These are phyloP conservation scores for Triticum dicoccoides DNA, from an alignment of 176 grass and related monocot genomes.

Conservation along the genomic window DNA sequence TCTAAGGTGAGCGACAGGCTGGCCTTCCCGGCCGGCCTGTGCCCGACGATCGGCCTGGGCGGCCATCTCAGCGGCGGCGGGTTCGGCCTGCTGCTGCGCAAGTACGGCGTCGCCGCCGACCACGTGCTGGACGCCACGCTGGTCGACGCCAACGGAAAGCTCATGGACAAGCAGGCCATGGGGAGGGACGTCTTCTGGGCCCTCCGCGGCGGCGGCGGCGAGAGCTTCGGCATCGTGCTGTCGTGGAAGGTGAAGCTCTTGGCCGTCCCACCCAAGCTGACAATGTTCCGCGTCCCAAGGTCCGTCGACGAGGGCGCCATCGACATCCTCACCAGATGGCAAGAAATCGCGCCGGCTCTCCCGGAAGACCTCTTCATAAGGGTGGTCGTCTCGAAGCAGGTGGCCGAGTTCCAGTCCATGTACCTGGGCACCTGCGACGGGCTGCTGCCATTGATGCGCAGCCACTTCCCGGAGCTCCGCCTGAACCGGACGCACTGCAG, in stretches of 20 bases:
- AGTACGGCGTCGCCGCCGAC: no score
- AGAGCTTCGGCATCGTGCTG: slow-evolving; percentile 54
- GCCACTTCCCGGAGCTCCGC: no score
- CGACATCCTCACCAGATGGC: not conserved
- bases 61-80: no score
- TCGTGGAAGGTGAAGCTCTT: slow-evolving; percentile 47
- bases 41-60: no score
- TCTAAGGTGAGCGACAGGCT: no score
- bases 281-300: not conserved
- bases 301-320: not conserved
- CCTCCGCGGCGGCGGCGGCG: slow-evolving; percentile 37
- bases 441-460: no score
- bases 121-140: no score
- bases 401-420: not conserved
- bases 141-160: no score
- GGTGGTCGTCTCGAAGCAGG: not conserved
- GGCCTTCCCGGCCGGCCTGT: not conserved
- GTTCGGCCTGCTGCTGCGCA: no score
- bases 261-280: slow-evolving; percentile 4
- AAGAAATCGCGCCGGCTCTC: not conserved
- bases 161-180: no score
- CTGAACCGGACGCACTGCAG: no score
- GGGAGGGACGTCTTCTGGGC: no score
- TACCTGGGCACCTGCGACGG: not conserved
- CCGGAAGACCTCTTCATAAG: not conserved